Evolutionary conservation across 345 rosid species (phyloP).

Genomic region (Citrus glauca): DNA sequence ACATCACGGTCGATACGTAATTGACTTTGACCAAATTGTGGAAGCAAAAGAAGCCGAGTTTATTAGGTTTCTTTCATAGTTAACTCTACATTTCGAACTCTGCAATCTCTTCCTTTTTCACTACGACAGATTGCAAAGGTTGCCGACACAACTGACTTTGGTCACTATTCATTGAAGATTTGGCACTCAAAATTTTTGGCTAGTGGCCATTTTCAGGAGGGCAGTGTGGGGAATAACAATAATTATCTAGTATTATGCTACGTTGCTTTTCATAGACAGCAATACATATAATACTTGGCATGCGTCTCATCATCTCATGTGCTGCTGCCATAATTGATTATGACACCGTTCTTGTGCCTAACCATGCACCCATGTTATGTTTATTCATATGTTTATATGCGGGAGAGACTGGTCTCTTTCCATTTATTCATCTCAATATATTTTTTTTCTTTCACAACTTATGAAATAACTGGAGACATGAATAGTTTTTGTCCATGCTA

Average conservation of each 20-base stretch:
- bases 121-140: not conserved
- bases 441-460: no score
- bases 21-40: no score
- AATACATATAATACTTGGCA: not conserved
- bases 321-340: no score
- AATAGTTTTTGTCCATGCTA: no score
- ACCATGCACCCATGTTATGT: not conserved
- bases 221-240: not conserved
- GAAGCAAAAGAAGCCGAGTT: no score
- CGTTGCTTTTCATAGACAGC: not conserved
- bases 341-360: not conserved
- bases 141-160: not conserved
- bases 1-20: not conserved
- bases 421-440: no score
- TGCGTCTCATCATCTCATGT: not conserved
- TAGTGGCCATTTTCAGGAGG: not conserved
- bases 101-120: not conserved
- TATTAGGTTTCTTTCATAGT: no score
- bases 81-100: not conserved
- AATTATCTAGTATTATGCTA: not conserved
- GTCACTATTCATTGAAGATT: not conserved
- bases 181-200: not conserved
- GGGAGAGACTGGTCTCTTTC: no score
- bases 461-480: no score
- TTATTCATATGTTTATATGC: no score